Base-by-base conservation (phyloP, 1,284 basidiomycete genomes). In the Cutaneotrichosporon arboriforme region DNA sequence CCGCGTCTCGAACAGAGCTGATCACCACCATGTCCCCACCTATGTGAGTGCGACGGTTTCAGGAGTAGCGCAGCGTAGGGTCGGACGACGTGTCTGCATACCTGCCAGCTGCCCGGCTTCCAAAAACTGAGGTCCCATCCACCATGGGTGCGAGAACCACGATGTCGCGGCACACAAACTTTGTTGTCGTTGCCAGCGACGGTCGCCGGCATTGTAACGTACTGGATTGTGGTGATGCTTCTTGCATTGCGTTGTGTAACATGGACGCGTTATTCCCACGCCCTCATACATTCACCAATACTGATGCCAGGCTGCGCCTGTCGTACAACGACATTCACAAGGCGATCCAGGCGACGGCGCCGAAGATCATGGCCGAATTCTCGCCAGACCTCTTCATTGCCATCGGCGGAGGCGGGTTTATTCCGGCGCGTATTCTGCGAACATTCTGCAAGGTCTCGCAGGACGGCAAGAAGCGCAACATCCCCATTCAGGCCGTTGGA, bases 401-500 rank as follows among this genome's bases (percentile, higher is more conserved):
- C 41, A 76, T 76, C 52, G 74, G 74, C 13, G 74, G 74, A 34
- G 74, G 91, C 47, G 91, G 91, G 37, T 94, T 94, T 78, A 91
- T 94, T 76, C 91, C 92, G 43, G 90, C 92, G 22, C 86, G 91
- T 57, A 88, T 94, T 49, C 81, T 94, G 83, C 84, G 92, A 45
- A 93, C 91, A 0, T 92, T 92, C 77, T 77, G 93, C 60, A 88
- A 90, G 70, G 81, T 84, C 66, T 75, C 81, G 10, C 77, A 81
- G 4, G 65, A 72, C 31, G 68, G 69, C 20, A 81, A 81, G 37
- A 86, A 88, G 67, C 84, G 83, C 61, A 87, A 88, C 60, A 84
- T 96, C 51, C 88, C 89, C 50, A 94, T 96, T 62, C 77, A 81
- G 74, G 92, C 92, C 2, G 93, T 97, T 61, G 91, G 92, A 2